These are phyloP conservation scores for Lecanicillium sp. DNA, from an alignment of 2,329 filamentous ascomycete genomes.

Conservation along the genomic window DNA sequence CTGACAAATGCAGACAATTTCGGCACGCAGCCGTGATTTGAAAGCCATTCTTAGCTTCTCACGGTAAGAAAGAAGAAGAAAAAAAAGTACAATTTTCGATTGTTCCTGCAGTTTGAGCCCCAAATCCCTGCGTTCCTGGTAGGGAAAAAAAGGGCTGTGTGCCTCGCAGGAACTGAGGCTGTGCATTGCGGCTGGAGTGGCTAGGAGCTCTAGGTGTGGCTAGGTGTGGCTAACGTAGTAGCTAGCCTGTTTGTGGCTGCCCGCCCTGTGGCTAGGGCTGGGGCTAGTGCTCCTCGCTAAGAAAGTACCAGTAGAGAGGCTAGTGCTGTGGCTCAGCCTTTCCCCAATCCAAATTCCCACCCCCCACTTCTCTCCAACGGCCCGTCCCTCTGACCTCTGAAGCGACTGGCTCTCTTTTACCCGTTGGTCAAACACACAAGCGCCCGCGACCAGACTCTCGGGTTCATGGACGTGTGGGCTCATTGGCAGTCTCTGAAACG, in stretches of 20 bases:
- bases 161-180: constrained; percentile 6
- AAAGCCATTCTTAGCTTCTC: constrained; percentile 8
- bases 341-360: too few species aligned
- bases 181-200: not conserved
- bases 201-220: too few species aligned
- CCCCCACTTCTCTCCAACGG: constrained; percentile 9
- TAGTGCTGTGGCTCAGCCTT: not conserved
- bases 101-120: constrained; percentile 9
- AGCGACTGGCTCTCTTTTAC: constrained; percentile 1
- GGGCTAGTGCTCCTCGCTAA: too few species aligned
- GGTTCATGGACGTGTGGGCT: constrained; percentile 11
- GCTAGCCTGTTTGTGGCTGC: too few species aligned
- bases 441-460: constrained; percentile 8
- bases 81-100: not conserved
- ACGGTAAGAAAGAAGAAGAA: not conserved
- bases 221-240: too few species aligned
- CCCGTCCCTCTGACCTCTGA: too few species aligned
- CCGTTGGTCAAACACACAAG: constrained; percentile 5
- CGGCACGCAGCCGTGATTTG: too few species aligned
- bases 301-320: too few species aligned
- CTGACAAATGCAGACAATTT: too few species aligned
- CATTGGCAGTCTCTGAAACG: not conserved
- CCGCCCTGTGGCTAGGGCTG: too few species aligned
- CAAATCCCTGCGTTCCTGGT: too few species aligned
- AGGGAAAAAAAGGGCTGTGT: too few species aligned